Base-by-base conservation (phyloP, 2,329 filamentous ascomycete genomes). In the Colletotrichum musicola region DNA sequence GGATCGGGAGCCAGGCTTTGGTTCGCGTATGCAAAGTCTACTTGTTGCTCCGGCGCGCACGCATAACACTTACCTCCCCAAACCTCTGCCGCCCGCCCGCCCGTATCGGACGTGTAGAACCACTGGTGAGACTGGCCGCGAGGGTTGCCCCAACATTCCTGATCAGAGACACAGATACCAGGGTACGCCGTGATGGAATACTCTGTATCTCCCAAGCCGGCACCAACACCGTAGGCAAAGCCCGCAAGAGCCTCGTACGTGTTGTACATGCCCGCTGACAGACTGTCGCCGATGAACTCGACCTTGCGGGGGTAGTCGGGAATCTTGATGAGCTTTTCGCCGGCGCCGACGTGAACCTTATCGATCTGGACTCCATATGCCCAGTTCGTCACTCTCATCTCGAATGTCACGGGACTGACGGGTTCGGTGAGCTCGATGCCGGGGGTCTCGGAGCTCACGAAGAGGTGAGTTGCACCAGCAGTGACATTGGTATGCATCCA, bases 401-500 rank as follows among this genome's bases (percentile, higher is more conserved):
- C 87, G 65, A 90, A 88, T 0, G 81, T 83, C 38, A 82, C 81
- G 1, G 83, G 83, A 47, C 75, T 80, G 20, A 84, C 73, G 0
- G 84, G 80, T 12, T 77, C 77, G 0, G 81, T 83, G 46, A 82
- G 73, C 57, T 82, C 80, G 10, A 85, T 77, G 5, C 83, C 83
- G 0, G 82, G 77, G 0, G 82, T 85, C n/a, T 75, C 74, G 0
- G 81, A 75, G 25, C 78, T 82, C 56, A 88, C 80, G 54, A 90
- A 83, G 18, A 88, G 81, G 74, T 90, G 87, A 0, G 87, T 89
- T 13, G 81, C 81, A 27, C 83, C 81, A 0, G 83, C 82, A 2
- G 87, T 89, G 53, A 90, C 83, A 72, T 90, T 90, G 40, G 86
- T 88, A 73, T 90, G 86, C 64, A 81, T 79, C 88, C 88, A 90